Evolutionary conservation across 2,329 filamentous ascomycete species (phyloP), one percentile per base, ranked within the genome.

Genomic region (Reticulascus tulasneorum): DNA sequence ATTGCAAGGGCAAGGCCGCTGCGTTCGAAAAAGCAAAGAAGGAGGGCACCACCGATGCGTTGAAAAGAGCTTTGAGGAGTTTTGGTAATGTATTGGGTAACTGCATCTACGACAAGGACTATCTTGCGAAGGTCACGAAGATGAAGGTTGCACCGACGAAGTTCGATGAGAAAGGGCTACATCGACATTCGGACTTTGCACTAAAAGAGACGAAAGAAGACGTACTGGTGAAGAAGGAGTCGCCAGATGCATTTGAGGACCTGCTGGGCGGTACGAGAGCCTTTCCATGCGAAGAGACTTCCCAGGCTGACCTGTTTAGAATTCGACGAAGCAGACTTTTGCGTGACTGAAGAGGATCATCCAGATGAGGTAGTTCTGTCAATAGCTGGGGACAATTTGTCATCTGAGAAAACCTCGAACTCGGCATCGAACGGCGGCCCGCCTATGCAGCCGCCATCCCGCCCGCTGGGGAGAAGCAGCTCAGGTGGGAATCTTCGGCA

Each of bases 21-120:
- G 93, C 91, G 0, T 98, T 97, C 53, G 93, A 98, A 59, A 98
- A 98, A 64, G 90, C 93, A 2, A 98, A 97, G 69, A 98, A 98
- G 60, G 90, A 97, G 66, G 94, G 88, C 7, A 94, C 89, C 4
- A 97, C 94, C 9, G 93, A 98, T 63, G 93, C 82, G 2, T 58
- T 98, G 55, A 98, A 98, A 64, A 77, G 93, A 47, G 80, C 93
- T 2, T 58, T 98, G 52, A 77, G 91, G 40, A 96, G 82, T 46
- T 98, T 98, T 62, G 93, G 93, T 41, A 97, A 97, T 52, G 84
- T 97, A 12, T 71, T 98, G 36, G 93, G 93, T n/a, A 98, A 97
- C 57, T 98, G 93, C 68, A 82, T 98, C 40, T 97, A 98, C 63
- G 93, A 98, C 66, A 94, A 96, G 62, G 82, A 91, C 43, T 98